Base-by-base conservation (phyloP, 176 grass and related monocot genomes). In the Lolium perenne region DNA sequence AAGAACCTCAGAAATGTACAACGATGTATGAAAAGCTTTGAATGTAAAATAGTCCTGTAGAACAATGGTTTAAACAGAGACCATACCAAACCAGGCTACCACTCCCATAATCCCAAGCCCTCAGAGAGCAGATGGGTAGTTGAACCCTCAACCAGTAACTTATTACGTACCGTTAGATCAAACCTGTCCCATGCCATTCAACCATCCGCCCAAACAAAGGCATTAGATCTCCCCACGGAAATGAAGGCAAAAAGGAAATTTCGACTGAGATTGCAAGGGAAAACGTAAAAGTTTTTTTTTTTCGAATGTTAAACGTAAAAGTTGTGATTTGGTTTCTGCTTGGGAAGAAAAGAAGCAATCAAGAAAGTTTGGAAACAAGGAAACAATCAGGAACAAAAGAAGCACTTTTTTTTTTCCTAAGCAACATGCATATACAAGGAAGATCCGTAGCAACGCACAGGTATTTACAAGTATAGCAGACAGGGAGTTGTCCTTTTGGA, bases 81-180 rank as follows among this genome's bases (percentile, higher is more conserved):
- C 15, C 67, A 57, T 80, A 79, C 82, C 68, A 89, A 55, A 77
- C 76, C 43, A 83, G n/a, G 38, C 38, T 84, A 46, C 87, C 22
- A 67, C 11, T 82, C 10, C 55, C 32, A 64, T 72, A n/a, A 9
- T 74, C 57, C 57, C 66, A 80, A 80, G 66, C 4, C 9, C 64
- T 84, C 23, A 32, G 10, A 83, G 50, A 79, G 55, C 74, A 71
- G 29, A 79, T 46, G 13, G 50, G 63, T 11, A 82, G 16, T 77
- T 32, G 23, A 69, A 63, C 17, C 29, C 35, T 72, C 22, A 84
- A 71, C n/a, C 6, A 64, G 1, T 22, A 73, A 65, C 25, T 65
- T 14, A 65, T 65, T 65, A 65, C 0, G 25, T 16, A 32, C 62
- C 11, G 5, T 29, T 15, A 64, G 4, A 64, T 29, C 61, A 14